Percentiles rank a stretch among this genome's conserved stretches.
These are phyloP conservation scores for Hysterium pulicare DNA, from an alignment of 2,329 filamentous ascomycete species.

Conservation along the genomic window DNA sequence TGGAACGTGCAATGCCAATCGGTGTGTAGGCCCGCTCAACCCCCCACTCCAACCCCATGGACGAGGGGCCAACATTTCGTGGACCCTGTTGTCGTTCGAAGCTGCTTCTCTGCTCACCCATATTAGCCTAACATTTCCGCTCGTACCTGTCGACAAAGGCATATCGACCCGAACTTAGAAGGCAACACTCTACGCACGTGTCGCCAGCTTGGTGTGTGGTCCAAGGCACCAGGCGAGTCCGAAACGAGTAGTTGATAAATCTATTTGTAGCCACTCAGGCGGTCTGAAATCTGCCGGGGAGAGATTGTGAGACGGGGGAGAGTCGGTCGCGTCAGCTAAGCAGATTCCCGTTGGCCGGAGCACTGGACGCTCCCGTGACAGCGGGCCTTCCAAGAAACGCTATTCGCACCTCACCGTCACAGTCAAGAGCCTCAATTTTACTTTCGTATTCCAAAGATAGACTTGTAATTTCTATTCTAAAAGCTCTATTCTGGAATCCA, in stretches of 20 bases:
- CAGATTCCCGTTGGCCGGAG: no score
- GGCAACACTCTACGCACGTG: background rate
- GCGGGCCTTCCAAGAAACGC: background rate
- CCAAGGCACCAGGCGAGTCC: background rate
- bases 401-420: background rate
- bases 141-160: background rate
- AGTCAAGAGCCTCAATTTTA: slow-evolving; percentile 1
- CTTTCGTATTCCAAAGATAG: background rate
- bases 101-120: background rate
- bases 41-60: background rate
- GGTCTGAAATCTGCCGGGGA: background rate
- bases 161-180: background rate
- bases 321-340: no score
- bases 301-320: no score
- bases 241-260: background rate
- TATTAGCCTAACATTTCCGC: background rate
- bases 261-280: background rate
- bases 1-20: no score
- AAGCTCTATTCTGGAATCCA: no score
- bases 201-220: no score
- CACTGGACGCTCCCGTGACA: no score
- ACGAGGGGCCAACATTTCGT: background rate
- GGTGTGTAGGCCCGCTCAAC: no score
- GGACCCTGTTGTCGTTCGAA: background rate
- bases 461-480: background rate